Base-by-base conservation (phyloP, 257 asterid genomes). In the Penstemon eatonii region DNA sequence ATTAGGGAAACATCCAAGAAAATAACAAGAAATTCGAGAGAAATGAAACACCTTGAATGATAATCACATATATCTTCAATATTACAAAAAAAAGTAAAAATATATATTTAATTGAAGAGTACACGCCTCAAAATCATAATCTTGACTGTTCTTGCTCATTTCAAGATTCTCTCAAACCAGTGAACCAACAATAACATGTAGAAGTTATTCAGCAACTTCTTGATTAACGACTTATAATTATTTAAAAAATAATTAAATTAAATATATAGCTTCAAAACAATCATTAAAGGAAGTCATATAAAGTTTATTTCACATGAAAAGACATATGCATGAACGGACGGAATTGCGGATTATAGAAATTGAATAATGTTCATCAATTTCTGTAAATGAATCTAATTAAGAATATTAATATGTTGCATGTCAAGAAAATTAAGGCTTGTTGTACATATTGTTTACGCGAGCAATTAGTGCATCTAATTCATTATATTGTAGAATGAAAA, bases 1-100 rank as follows among this genome's bases (percentile, higher is more conserved):
- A 73, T 75, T 70, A 60, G 66, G 77, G 92, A 87, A 89, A 36
- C 82, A 67, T 72, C 89, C 89, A 6, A 75, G 92, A 87, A 87
- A 80, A 72, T 65, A 38, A 10, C 49, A 80, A 72, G 85, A 73
- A 85, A 75, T 58, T 46, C 39, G 4, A 4, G 60, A 51, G 81
- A 72, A 85, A 83, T 55, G 8, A 13, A 39, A 18, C 43, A 56
- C 7, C 10, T 54, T 25, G 33, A 25, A 25, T 25, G 33, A 25
- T 25, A 25, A 25, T 25, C 33, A 25, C 33, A 25, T 25, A 25
- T 25, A 25, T 25, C 33, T 25, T 25, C 33, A 25, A 5, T 8
- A 39, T 6, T 8, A 9, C 1, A n/a, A 7, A n/a, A 50, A 38
- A 38, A 2, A 8, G 3, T 37, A 60, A 44, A 40, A 47, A 52